These are phyloP conservation scores for Misopates orontium DNA, from an alignment of 257 asterid genomes.

Conservation along the genomic window DNA sequence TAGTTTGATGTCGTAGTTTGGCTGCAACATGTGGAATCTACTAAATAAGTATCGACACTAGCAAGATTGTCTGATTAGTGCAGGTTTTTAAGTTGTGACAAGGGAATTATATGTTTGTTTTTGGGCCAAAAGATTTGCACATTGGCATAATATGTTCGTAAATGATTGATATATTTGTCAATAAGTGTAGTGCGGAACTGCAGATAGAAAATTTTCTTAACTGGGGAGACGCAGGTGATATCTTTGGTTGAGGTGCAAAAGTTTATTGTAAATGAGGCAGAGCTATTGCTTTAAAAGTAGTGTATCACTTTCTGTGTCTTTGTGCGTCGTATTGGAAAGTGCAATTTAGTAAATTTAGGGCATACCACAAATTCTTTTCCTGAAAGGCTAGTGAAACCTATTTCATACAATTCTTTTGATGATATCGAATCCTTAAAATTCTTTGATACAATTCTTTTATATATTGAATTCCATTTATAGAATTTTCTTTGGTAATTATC, in stretches of 20 bases:
- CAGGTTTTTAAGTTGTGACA: no score
- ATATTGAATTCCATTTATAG: not conserved
- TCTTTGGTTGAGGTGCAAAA: no score
- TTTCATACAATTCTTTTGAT: not conserved
- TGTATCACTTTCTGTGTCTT: not conserved
- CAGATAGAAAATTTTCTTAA: not conserved
- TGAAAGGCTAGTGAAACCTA: not conserved
- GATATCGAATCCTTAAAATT: not conserved
- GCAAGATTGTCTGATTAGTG: not conserved
- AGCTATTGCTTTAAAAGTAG: not conserved
- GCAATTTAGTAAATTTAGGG: not conserved
- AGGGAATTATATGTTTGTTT: not conserved
- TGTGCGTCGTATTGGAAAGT: not conserved
- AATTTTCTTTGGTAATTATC: not conserved
- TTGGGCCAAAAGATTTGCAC: not conserved
- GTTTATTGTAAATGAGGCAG: no score
- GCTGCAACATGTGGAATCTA: no score
- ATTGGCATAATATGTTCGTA: not conserved
- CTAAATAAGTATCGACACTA: no score
- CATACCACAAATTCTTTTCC: not conserved
- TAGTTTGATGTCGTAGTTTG: not conserved
- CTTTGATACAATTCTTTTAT: no score
- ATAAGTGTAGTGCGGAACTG: no score
- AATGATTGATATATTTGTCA: not conserved
- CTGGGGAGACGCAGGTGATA: not conserved